Base-by-base conservation (phyloP, 768 basidiomycete genomes). In the Thelephora aurantiotincta region DNA sequence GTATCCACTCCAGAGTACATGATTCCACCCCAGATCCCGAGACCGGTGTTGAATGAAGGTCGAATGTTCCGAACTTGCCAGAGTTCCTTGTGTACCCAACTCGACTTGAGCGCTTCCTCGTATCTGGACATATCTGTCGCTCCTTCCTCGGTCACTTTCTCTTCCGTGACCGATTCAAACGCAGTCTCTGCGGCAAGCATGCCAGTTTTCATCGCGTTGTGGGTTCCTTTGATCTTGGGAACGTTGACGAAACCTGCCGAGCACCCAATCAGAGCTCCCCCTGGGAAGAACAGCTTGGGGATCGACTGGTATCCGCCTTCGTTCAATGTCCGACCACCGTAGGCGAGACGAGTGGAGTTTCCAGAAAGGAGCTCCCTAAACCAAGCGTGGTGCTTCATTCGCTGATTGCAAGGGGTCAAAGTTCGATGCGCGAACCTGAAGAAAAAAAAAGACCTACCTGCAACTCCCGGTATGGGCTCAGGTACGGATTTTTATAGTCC, bases 191-290 rank as follows among this genome's bases (percentile, higher is more conserved):
- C 94, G 23, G 92, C 94, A 16, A 98, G 71, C 84, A 97, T 97
- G 23, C 96, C 96, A 34, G 84, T 89, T 72, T 98, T 93, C 96
- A 99, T 98, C 2, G 94, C 92, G 50, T 93, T 98, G 61, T 98
- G 96, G 0, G 93, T 94, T 12, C 94, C 94, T 60, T 98, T 98
- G 65, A 99, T 98, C 66, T 96, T 98, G 12, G 93, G 84, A 11
- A 96, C 75, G 65, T 98, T 98, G 51, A 99, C 75, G 61, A 98
- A 92, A 11, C 94, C 94, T 1, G 93, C 96, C 0, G 90, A 83
- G 65, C 93, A 97, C 0, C 94, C 96, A 35, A 99, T 78, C 22
- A 98, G 67, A 1, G 92, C 94, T 1, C 94, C 94, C 1, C 96
- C 93, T 0, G 96, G 96, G 65, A 91, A 99, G 66, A 78, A 69